These are phyloP conservation scores for Phialemoniopsis sp. DNA, from an alignment of 2,329 filamentous ascomycete species.

Conservation along the genomic window DNA sequence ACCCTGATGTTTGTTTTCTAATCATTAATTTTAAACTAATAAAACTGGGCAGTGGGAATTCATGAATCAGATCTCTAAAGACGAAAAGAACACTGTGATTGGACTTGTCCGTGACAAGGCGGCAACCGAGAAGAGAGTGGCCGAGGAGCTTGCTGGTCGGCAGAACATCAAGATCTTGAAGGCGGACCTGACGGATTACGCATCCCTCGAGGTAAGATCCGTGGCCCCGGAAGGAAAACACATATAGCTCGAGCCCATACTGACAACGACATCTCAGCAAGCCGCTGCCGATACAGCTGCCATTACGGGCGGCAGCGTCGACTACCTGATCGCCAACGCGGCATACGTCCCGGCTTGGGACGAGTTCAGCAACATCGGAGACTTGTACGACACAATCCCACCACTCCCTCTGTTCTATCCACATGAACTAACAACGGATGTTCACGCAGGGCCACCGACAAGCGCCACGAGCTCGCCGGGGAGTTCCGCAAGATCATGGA, in stretches of 20 bases:
- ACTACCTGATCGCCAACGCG: constrained; percentile 50
- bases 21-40: too few relatives aligned
- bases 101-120: constrained; percentile 43
- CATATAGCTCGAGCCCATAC: constrained; percentile 3
- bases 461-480: constrained; percentile 23
- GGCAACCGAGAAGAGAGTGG: constrained; percentile 36
- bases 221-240: too few relatives aligned
- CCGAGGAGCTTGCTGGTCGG: constrained; percentile 27
- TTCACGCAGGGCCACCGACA: constrained; percentile 20
- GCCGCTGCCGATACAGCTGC: constrained; percentile 17
- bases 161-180: constrained; percentile 40
- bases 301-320: constrained; percentile 34
- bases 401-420: not conserved
- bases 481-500: constrained; percentile 27
- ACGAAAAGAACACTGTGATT: constrained; percentile 38
- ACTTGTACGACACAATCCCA: constrained; percentile 24
- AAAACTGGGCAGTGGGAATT: constrained; percentile 38
- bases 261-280: constrained; percentile 10
- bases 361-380: constrained; percentile 23
- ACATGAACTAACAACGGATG: not conserved
- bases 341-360: constrained; percentile 25
- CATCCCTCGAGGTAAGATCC: constrained; percentile 29
- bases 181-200: constrained; percentile 36
- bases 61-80: constrained; percentile 36
- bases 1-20: not conserved